Conservation (phyloP, 1,284 basidiomycete genomes). For the Polyporus tsugae region DNA sequence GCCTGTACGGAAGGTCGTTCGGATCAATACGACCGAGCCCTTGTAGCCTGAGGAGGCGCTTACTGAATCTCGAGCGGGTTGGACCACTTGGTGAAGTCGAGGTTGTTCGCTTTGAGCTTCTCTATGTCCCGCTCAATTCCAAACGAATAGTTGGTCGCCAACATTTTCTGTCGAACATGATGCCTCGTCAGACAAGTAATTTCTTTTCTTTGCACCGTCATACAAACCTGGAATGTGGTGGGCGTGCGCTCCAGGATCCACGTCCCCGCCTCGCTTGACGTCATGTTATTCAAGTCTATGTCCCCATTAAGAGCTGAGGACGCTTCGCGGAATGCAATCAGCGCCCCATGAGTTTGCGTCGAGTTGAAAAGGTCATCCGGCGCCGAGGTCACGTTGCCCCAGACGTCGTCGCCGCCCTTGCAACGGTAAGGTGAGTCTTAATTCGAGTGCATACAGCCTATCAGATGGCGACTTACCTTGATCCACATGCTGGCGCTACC, state of each 20-base stretch:
- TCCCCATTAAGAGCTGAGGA: slow-evolving; percentile 41
- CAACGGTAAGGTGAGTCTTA: not conserved
- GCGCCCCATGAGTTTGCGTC: slow-evolving; percentile 79
- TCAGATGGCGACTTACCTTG: slow-evolving; percentile 59
- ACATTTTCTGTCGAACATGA: slow-evolving; percentile 74
- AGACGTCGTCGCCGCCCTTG: slow-evolving; percentile 92
- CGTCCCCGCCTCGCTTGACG: slow-evolving; percentile 74
- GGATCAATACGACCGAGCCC: not conserved
- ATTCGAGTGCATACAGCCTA: not conserved
- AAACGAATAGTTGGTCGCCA: slow-evolving; percentile 90
- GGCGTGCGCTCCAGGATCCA: slow-evolving; percentile 92
- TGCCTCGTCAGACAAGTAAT: not conserved
- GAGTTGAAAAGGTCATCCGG: slow-evolving; percentile 80
- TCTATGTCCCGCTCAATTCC: slow-evolving; percentile 87
- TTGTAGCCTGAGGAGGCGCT: slow-evolving; percentile 25
- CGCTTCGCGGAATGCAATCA: slow-evolving; percentile 80
- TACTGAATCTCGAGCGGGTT: slow-evolving; percentile 93
- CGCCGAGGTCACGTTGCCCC: slow-evolving; percentile 81
- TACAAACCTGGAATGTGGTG: slow-evolving; percentile 76
- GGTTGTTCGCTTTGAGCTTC: slow-evolving; percentile 69
- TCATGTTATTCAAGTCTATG: slow-evolving; percentile 70
- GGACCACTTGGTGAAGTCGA: slow-evolving; percentile 88
- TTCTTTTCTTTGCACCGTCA: not conserved
- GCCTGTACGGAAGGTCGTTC: slow-evolving; percentile 48
- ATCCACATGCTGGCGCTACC: slow-evolving; percentile 95